These are phyloP conservation scores for Puccinia triticina DNA, from an alignment of 1,284 basidiomycete species.

Conservation along the genomic window DNA sequence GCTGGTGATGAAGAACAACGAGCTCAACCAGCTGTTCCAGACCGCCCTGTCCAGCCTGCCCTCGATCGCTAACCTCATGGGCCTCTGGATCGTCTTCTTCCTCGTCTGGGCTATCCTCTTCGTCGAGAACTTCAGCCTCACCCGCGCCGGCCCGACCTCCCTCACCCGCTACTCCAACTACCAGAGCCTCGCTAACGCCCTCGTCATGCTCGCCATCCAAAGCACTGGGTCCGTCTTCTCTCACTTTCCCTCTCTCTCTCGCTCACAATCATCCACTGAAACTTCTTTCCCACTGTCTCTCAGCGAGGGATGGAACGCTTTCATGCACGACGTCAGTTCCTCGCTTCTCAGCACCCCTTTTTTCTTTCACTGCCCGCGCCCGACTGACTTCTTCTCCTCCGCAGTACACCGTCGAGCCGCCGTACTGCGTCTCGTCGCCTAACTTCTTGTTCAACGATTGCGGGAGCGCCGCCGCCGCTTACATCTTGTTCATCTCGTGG, in stretches of 20 bases:
- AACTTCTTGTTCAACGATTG: constrained; percentile 80
- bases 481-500: constrained; percentile 89
- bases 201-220: constrained; percentile 76
- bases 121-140: constrained; percentile 89
- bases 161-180: constrained; percentile 80
- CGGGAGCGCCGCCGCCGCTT: constrained; percentile 82
- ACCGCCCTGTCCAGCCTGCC: constrained; percentile 87
- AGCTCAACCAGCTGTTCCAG: constrained; percentile 94
- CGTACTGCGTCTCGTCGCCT: constrained; percentile 72
- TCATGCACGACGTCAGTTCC: constrained; percentile 81
- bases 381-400: not conserved
- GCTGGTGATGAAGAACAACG: constrained; percentile 84
- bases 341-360: not conserved
- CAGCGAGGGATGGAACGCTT: constrained; percentile 88
- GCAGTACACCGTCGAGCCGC: constrained; percentile 67
- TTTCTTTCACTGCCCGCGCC: not conserved
- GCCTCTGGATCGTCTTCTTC: constrained; percentile 89
- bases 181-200: constrained; percentile 73
- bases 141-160: constrained; percentile 72
- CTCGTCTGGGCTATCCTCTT: constrained; percentile 88
- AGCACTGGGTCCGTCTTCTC: constrained; percentile 63
- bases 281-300: not conserved
- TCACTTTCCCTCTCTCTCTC: not conserved
- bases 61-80: constrained; percentile 80
- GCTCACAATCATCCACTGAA: not conserved